phyloP scores from a whole-genome alignment of 176 grass and related monocot genomes.

The Canna indica region DNA sequence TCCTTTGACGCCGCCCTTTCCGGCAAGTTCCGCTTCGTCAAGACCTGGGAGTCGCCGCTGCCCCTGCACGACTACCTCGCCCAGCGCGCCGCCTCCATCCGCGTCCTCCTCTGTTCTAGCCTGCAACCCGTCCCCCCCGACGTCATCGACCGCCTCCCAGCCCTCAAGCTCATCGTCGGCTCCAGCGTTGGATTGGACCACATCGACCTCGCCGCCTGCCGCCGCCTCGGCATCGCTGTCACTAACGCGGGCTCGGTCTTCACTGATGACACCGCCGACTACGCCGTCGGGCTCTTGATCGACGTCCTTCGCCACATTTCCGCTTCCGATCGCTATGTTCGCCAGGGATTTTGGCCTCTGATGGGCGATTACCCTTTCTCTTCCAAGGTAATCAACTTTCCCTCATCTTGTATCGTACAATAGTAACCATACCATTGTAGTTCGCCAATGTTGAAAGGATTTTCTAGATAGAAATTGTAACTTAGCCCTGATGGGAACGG shows the following conservation, averaged over 20 bases:
- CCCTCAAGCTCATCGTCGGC: slow-evolving; percentile 31
- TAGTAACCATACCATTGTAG: too few relatives aligned
- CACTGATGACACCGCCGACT: slow-evolving; percentile 33
- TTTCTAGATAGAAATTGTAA: too few relatives aligned
- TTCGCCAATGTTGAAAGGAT: too few relatives aligned
- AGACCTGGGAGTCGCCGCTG: slow-evolving; percentile 8
- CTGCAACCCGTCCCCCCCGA: background rate
- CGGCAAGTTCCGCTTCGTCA: slow-evolving; percentile 21
- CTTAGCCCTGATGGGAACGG: too few relatives aligned
- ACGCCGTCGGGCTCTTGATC: slow-evolving; percentile 34
- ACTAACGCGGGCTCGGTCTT: slow-evolving; percentile 33
- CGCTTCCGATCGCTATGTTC: slow-evolving; percentile 28
- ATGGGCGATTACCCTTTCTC: slow-evolving; percentile 23
- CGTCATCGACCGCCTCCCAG: slow-evolving; percentile 20
- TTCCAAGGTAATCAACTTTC: slow-evolving; percentile 36
- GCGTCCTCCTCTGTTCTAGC: slow-evolving; percentile 8
- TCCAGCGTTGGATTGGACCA: slow-evolving; percentile 34
- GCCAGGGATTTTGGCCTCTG: slow-evolving; percentile 18
- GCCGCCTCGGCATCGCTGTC: slow-evolving; percentile 27
- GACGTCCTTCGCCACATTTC: slow-evolving; percentile 33
- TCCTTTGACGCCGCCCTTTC: slow-evolving; percentile 11
- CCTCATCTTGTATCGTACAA: too few relatives aligned
- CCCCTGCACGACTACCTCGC: slow-evolving; percentile 23
- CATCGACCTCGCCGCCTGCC: slow-evolving; percentile 43
- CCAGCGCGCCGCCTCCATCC: slow-evolving; percentile 11